Conservation (phyloP, 73 alveolate genomes). For the Paraurostyla sp. region DNA sequence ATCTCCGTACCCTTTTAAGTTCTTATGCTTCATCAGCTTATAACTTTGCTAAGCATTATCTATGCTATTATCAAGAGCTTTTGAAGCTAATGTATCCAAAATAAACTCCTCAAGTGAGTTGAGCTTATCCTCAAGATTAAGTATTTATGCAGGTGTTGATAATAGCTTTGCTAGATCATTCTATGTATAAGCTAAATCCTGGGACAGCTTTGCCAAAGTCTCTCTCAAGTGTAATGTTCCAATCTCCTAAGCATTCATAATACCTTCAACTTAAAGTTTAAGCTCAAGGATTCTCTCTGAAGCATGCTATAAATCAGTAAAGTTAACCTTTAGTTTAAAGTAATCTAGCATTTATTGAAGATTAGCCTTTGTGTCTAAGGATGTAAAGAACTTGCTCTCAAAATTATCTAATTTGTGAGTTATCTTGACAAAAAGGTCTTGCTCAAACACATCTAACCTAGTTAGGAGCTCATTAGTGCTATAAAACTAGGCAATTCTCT, state of each 20-base stretch:
- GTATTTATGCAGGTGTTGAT: background rate
- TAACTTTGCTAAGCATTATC: background rate
- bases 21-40: background rate
- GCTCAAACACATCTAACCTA: slow-evolving; percentile 12
- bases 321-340: background rate
- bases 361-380: slow-evolving; percentile 12
- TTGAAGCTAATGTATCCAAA: slow-evolving; percentile 6
- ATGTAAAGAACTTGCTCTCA: background rate
- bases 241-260: background rate
- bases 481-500: background rate
- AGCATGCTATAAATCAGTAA: slow-evolving; percentile 13
- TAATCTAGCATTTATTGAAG: background rate
- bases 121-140: background rate
- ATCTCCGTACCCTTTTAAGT: slow-evolving; percentile 17
- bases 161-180: background rate
- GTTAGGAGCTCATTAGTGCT: background rate
- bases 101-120: background rate
- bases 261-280: background rate
- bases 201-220: background rate
- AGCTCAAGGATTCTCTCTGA: background rate
- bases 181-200: background rate
- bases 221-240: background rate
- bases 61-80: background rate
- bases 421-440: background rate
- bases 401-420: background rate